phyloP scores from a whole-genome alignment of 2,329 filamentous ascomycete species.

The Aureobasidium sp. region DNA sequence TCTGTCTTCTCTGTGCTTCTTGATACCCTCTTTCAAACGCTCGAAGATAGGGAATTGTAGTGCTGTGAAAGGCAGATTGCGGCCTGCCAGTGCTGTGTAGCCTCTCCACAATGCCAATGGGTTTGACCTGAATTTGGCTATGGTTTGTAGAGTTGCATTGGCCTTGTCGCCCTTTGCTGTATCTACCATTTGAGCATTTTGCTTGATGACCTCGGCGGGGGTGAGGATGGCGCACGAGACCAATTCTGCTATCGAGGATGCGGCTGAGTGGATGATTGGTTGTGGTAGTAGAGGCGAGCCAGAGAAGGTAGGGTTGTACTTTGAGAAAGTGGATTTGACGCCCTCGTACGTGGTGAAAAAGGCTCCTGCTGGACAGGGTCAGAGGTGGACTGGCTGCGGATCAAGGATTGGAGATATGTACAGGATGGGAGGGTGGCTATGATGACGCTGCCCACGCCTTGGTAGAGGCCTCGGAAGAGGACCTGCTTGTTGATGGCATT shows the following conservation, averaged over 20 bases:
- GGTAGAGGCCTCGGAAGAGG: constrained; percentile 70
- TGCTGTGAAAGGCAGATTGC: constrained; percentile 82
- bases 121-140: constrained; percentile 49
- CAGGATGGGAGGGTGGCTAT: constrained; percentile 83
- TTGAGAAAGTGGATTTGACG: constrained; percentile 57
- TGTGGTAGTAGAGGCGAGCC: constrained; percentile 49
- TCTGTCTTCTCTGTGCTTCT: constrained; percentile 36
- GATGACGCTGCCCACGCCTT: constrained; percentile 79
- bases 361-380: constrained; percentile 54
- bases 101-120: constrained; percentile 57
- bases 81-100: constrained; percentile 71
- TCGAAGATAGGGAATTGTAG: constrained; percentile 88
- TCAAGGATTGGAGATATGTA: constrained; percentile 31
- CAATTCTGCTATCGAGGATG: constrained; percentile 71
- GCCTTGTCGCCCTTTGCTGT: constrained; percentile 29
- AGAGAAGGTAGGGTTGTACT: constrained; percentile 39
- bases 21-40: constrained; percentile 52
- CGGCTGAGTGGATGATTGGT: constrained; percentile 63
- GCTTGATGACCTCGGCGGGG: constrained; percentile 85
- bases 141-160: constrained; percentile 50
- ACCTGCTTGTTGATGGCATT: constrained; percentile 48
- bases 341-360: constrained; percentile 90
- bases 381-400: constrained; percentile 17
- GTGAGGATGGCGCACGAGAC: constrained; percentile 82
- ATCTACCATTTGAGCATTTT: constrained; percentile 81